Percentiles rank a stretch among this genome's conserved stretches.
phyloP scores from a whole-genome alignment of 768 basidiomycete species.

The Pleurotus sapidus region DNA sequence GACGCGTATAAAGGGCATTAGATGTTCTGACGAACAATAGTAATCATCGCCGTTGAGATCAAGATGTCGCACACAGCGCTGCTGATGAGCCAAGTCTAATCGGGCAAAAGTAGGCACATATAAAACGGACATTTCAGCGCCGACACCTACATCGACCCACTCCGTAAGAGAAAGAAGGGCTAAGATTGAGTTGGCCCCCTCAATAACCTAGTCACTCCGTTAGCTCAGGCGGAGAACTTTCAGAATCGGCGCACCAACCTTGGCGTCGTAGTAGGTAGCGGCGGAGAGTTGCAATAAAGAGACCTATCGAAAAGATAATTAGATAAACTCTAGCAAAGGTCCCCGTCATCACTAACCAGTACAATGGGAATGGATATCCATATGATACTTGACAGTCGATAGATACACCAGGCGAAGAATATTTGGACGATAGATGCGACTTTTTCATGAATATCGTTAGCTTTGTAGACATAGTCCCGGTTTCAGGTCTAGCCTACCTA shows the following conservation, averaged over 20 bases:
- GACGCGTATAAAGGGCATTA: background rate
- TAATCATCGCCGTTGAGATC: conserved; percentile 24
- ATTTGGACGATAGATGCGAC: conserved; percentile 13
- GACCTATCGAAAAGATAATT: background rate
- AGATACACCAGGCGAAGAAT: conserved; percentile 14
- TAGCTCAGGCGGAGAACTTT: too few relatives aligned
- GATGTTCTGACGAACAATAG: background rate
- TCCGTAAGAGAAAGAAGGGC: background rate
- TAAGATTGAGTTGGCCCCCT: background rate
- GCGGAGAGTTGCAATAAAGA: background rate
- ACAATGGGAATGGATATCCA: conserved; percentile 8
- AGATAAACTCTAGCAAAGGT: background rate
- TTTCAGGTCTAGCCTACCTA: background rate
- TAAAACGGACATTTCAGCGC: too few relatives aligned
- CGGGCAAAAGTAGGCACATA: background rate
- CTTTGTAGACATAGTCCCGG: background rate
- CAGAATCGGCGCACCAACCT: background rate
- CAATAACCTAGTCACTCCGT: background rate
- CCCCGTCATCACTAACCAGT: background rate
- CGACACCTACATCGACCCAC: background rate
- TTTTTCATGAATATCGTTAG: background rate
- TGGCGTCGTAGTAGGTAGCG: background rate
- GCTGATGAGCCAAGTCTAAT: conserved; percentile 14
- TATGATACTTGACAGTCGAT: background rate
- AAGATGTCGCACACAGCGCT: conserved; percentile 15